A percentile compares a stretch with the other conserved stretches of the same genome.
These are phyloP conservation scores for Mimosa bimucronata DNA, from an alignment of 306 rosid species.

Conservation along the genomic window DNA sequence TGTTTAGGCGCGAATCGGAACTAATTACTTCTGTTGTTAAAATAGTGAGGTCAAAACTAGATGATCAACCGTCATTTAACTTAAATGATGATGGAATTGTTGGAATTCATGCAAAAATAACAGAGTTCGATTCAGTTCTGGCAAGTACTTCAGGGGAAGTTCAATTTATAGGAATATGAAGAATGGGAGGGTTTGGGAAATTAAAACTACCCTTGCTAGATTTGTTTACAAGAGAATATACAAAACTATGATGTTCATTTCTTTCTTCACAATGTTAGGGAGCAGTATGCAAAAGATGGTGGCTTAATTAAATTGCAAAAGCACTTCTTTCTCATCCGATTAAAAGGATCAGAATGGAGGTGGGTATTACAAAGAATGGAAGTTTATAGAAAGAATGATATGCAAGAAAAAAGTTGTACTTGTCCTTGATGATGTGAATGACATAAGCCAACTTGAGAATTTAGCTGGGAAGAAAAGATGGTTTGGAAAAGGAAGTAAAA, in stretches of 20 bases:
- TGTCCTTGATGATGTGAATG: conserved; percentile 4
- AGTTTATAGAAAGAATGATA: not conserved
- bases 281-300: not conserved
- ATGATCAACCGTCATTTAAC: not conserved
- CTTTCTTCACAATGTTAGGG: not conserved
- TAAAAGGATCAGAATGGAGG: not conserved
- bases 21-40: not conserved
- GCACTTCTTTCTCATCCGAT: not conserved
- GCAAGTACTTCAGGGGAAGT: not conserved
- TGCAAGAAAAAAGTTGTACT: not conserved
- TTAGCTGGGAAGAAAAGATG: not conserved
- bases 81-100: not conserved
- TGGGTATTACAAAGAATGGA: not conserved
- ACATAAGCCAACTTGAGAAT: too few relatives aligned
- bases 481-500: not conserved
- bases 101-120: not conserved
- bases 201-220: conserved; percentile 1
- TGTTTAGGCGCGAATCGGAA: not conserved
- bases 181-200: not conserved
- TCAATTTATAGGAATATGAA: not conserved
- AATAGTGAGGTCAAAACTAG: not conserved
- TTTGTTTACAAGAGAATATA: not conserved
- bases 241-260: not conserved
- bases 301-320: not conserved
- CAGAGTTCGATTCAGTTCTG: not conserved